Evolutionary conservation across 257 asterid species (phyloP).

Genomic region (Fraxinus anomala): DNA sequence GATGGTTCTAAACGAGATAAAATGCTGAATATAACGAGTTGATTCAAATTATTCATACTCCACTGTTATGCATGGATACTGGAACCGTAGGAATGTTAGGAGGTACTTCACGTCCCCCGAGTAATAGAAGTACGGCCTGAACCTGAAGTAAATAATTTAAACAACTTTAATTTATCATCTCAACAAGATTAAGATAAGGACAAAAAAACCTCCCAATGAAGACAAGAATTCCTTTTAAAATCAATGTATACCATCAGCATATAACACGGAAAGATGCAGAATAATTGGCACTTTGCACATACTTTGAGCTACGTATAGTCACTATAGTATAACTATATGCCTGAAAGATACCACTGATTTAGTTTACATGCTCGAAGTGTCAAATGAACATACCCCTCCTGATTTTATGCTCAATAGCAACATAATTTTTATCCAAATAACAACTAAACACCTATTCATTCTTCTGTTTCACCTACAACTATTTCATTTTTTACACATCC

Average conservation of each 20-base stretch:
- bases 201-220: no score
- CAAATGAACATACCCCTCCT: background rate
- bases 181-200: background rate
- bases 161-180: slow-evolving; percentile 12
- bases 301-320: background rate
- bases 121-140: slow-evolving; percentile 73
- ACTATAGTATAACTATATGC: background rate
- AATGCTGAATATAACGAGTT: background rate
- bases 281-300: background rate
- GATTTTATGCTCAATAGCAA: background rate
- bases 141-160: slow-evolving; percentile 49
- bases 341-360: background rate
- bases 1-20: slow-evolving; percentile 15
- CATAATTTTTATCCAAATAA: background rate
- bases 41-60: slow-evolving; percentile 44
- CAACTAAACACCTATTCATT: background rate
- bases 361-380: background rate
- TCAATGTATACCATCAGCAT: background rate
- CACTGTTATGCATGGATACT: slow-evolving; percentile 39
- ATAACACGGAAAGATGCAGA: background rate
- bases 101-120: slow-evolving; percentile 79
- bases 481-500: background rate
- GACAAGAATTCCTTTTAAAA: no score
- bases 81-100: slow-evolving; percentile 54
- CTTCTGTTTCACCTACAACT: background rate